Conservation (phyloP, 805 yeast genomes). For the Zygosaccharomyces lentus region DNA sequence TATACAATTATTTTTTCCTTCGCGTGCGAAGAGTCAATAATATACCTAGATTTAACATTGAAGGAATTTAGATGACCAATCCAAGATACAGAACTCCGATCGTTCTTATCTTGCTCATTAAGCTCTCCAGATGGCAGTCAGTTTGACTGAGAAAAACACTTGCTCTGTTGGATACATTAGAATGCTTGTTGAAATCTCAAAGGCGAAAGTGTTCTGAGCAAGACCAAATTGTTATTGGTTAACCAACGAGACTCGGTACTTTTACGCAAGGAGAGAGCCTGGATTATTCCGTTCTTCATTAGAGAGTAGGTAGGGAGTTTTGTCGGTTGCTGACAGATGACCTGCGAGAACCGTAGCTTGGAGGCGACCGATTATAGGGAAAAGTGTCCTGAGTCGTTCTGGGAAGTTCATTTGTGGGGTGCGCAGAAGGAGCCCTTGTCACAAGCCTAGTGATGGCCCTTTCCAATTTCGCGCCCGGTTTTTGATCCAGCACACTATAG, state of each 20-base stretch:
- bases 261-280: neutral
- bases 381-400: constrained; percentile 28
- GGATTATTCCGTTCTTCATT: neutral
- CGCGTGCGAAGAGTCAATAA: neutral
- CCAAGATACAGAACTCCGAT: no score
- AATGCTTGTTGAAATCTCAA: neutral
- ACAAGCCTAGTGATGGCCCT: constrained; percentile 30
- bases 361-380: constrained; percentile 15
- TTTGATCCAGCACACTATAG: constrained; percentile 35
- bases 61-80: neutral
- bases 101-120: neutral
- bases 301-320: neutral
- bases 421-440: constrained; percentile 7
- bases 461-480: constrained; percentile 35
- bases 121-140: neutral
- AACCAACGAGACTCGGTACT: neutral
- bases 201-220: neutral
- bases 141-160: neutral
- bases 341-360: neutral
- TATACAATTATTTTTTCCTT: neutral
- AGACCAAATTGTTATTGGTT: neutral
- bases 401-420: constrained; percentile 15
- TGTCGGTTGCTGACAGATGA: neutral
- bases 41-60: neutral
- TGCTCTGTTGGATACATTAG: neutral